phyloP scores from a whole-genome alignment of 2,329 filamentous ascomycete genomes.

The Pezicula neosporulosa region DNA sequence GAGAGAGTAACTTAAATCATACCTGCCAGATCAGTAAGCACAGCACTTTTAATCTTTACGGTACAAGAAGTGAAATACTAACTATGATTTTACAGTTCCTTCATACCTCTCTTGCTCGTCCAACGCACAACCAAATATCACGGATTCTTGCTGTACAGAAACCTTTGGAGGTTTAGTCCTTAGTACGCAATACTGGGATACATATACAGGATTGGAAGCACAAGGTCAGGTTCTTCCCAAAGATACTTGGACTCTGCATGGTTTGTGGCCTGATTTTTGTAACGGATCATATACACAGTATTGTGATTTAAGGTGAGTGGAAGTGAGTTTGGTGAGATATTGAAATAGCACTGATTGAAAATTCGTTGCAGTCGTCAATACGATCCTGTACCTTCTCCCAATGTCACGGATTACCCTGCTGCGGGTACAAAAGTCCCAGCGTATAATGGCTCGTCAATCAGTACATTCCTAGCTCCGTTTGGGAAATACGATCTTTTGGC shows the following conservation, averaged over 20 bases:
- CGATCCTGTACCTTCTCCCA: slow-evolving; percentile 57
- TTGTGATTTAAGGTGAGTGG: slow-evolving; percentile 50
- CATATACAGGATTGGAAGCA: slow-evolving; percentile 57
- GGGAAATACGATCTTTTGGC: slow-evolving; percentile 56
- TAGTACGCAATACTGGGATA: slow-evolving; percentile 62
- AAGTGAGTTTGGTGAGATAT: background rate
- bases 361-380: slow-evolving; percentile 48
- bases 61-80: slow-evolving; percentile 1
- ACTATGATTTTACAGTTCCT: slow-evolving; percentile 10
- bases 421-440: slow-evolving; percentile 51
- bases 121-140: slow-evolving; percentile 37
- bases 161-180: slow-evolving; percentile 62
- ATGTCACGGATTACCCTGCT: slow-evolving; percentile 56
- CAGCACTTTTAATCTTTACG: background rate
- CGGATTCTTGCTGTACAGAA: slow-evolving; percentile 63
- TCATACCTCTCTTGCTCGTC: slow-evolving; percentile 45
- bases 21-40: background rate
- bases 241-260: slow-evolving; percentile 50
- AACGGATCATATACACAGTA: slow-evolving; percentile 62
- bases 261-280: slow-evolving; percentile 41
- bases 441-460: slow-evolving; percentile 55
- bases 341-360: background rate
- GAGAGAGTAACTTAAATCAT: background rate
- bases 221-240: slow-evolving; percentile 55
- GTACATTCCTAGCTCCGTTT: slow-evolving; percentile 54